Base-by-base conservation (phyloP, 768 basidiomycete genomes). In the Tricholoma furcatifolium region DNA sequence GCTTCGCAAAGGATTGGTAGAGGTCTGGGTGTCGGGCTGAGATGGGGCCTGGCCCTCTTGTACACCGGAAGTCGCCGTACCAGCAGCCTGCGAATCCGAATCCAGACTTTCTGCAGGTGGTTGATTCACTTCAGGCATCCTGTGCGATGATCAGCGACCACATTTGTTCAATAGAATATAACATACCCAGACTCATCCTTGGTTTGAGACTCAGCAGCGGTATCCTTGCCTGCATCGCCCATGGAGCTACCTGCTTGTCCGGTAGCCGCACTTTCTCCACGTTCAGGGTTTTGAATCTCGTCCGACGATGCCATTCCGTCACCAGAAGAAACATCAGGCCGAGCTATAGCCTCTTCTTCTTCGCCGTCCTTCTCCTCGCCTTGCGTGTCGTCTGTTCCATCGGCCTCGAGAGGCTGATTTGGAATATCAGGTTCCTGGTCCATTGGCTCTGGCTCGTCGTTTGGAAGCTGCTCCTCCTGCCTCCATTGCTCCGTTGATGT, bases 1-100 rank as follows among this genome's bases (percentile, higher is more conserved):
- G 57, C 83, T 88, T 45, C 93, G 90, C 34, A 85, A 69, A 4
- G 86, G 83, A 59, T 89, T 84, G 30, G 69, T 66, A 30, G 67
- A 50, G 8, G 68, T 60, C 49, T 72, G 71, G 24, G 62, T 65
- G 21, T 78, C 73, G 5, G 70, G 71, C 42, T 70, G 73, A 14
- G 76, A 68, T 18, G 72, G 58, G 8, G 68, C 68, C 15, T 69
- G 69, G 11, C 81, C 81, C 43, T 76, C 70, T 51, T 82, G 77
- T 9, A 69, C 58, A 43, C 80, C 80, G 53, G 70, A 67, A 32
- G 74, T 56, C 21, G 70, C 69, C 38, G 75, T 56, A 32, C 73
- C 75, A 7, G 67, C 60, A 11, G 61, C 62, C 27, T 60, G 39
- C 11, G 65, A 58, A 21, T 69, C 65, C 9, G 53, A 49, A 38